phyloP scores from a whole-genome alignment of 148 eudicot species.

The Silene latifolia region DNA sequence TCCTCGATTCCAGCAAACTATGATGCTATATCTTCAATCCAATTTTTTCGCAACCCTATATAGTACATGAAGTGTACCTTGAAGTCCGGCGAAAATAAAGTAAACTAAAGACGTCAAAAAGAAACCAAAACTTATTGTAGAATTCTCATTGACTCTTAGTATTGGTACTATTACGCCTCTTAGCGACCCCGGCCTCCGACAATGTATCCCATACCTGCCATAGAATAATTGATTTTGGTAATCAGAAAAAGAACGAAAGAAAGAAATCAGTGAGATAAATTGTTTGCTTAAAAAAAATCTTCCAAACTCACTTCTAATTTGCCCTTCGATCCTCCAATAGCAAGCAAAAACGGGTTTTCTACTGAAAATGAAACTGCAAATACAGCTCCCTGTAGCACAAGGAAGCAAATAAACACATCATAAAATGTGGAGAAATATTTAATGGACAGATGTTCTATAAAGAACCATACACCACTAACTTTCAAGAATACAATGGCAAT shows the following conservation, averaged over 20 bases:
- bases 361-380: conserved; percentile 77
- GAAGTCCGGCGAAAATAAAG: too few relatives aligned
- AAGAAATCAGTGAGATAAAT: not conserved
- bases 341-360: conserved; percentile 68
- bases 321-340: conserved; percentile 91
- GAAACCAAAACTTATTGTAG: not conserved
- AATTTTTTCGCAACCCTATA: too few relatives aligned
- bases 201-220: conserved; percentile 77
- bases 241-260: not conserved
- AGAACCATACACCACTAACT: not conserved
- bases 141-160: conserved; percentile 16
- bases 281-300: not conserved
- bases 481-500: not conserved
- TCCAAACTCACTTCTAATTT: conserved; percentile 55
- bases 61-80: too few relatives aligned
- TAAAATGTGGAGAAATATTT: not conserved
- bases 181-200: conserved; percentile 49
- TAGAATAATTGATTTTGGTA: not conserved
- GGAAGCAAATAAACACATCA: not conserved
- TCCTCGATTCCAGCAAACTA: too few relatives aligned
- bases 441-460: not conserved
- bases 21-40: too few relatives aligned
- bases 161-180: conserved; percentile 37
- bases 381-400: conserved; percentile 65
- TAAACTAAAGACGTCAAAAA: too few relatives aligned